Evolutionary conservation across 805 yeast species (phyloP).

Genomic region (Metschnikowia chrysomelidarum): DNA sequence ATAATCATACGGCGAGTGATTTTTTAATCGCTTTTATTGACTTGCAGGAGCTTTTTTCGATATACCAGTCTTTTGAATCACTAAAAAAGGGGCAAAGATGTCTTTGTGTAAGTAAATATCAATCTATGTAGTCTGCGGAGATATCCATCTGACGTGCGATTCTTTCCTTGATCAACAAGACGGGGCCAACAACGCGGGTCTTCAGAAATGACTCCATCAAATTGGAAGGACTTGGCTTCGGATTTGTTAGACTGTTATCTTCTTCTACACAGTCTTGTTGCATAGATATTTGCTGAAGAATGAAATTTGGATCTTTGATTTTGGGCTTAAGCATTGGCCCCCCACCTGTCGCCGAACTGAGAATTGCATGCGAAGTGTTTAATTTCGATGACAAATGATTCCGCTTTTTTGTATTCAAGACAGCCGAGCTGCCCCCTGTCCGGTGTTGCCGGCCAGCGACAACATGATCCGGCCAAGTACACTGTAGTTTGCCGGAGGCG

Average conservation of each 20-base stretch:
- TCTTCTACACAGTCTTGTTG: conserved; percentile 38
- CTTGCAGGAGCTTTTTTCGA: too few relatives aligned
- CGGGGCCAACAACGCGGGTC: background rate
- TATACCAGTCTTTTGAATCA: too few relatives aligned
- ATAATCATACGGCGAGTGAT: too few relatives aligned
- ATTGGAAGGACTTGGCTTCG: background rate
- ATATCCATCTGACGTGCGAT: conserved; percentile 16
- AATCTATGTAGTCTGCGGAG: conserved; percentile 5
- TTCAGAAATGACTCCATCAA: background rate
- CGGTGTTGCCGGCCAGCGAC: too few relatives aligned
- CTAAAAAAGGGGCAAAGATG: too few relatives aligned
- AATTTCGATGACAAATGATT: too few relatives aligned
- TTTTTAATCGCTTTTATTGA: too few relatives aligned
- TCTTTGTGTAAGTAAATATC: too few relatives aligned
- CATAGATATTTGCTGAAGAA: conserved; percentile 34
- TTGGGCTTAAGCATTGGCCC: conserved; percentile 4
- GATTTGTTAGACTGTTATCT: conserved; percentile 5
- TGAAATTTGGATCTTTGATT: conserved; percentile 15
- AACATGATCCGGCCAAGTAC: conserved; percentile 18
- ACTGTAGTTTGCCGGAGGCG: conserved; percentile 11
- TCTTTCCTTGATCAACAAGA: conserved; percentile 8
- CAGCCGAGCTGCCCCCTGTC: too few relatives aligned
- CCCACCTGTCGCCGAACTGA: background rate
- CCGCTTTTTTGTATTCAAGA: too few relatives aligned
- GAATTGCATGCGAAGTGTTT: background rate